Conservation (phyloP, 768 basidiomycete genomes). For the Termitomyces sp. region DNA sequence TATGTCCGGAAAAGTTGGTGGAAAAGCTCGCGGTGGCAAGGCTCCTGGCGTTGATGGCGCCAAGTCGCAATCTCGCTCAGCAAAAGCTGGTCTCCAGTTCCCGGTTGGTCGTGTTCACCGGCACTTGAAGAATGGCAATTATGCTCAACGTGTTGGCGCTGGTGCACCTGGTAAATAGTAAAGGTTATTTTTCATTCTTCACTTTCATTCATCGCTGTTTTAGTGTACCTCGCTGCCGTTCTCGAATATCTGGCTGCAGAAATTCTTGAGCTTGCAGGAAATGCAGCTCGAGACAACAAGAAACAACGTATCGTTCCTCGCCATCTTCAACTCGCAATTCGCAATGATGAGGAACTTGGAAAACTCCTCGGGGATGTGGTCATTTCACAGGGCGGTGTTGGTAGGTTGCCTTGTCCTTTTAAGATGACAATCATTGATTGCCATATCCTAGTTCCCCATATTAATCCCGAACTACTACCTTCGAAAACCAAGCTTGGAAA, state of each 20-base stretch:
- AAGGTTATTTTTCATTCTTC: background rate
- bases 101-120: conserved; percentile 82
- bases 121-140: conserved; percentile 73
- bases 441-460: conserved; percentile 23
- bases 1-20: conserved; percentile 32
- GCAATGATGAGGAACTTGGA: conserved; percentile 79
- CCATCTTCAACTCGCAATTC: conserved; percentile 81
- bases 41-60: conserved; percentile 29
- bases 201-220: background rate
- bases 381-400: conserved; percentile 89
- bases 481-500: conserved; percentile 32
- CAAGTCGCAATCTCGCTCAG: conserved; percentile 57
- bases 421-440: background rate
- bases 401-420: conserved; percentile 16
- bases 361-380: conserved; percentile 81
- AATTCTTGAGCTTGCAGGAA: conserved; percentile 80
- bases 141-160: conserved; percentile 73
- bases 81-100: conserved; percentile 64
- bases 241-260: conserved; percentile 83
- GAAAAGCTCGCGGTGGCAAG: conserved; percentile 29
- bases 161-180: conserved; percentile 58
- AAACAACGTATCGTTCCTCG: conserved; percentile 86
- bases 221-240: conserved; percentile 79
- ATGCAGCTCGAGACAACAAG: conserved; percentile 68
- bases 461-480: conserved; percentile 34